These are phyloP conservation scores for Rhinocladiella mackenziei DNA, from an alignment of 2,329 filamentous ascomycete species.

Conservation along the genomic window DNA sequence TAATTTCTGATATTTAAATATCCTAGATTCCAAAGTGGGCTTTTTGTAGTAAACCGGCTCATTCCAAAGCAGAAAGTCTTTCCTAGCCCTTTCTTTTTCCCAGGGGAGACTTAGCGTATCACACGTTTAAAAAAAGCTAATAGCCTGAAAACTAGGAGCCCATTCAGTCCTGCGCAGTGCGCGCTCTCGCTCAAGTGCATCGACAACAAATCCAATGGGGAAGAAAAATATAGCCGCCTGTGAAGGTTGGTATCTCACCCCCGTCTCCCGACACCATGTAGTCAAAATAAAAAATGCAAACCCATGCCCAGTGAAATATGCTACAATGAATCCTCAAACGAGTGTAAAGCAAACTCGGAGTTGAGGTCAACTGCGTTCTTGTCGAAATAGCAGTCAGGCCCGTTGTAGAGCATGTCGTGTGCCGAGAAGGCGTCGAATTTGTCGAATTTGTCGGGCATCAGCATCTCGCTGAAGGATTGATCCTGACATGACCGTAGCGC, in stretches of 20 bases:
- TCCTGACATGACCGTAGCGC: constrained; percentile 24
- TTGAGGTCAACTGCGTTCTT: constrained; percentile 29
- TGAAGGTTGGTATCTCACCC: constrained; percentile 12
- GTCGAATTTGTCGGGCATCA: constrained; percentile 31
- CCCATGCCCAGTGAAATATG: neutral
- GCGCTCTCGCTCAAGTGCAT: constrained; percentile 19
- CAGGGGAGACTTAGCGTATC: constrained; percentile 6
- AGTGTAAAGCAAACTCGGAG: constrained; percentile 26
- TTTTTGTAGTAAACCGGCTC: too few species aligned
- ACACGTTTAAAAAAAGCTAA: constrained; percentile 10
- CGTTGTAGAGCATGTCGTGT: constrained; percentile 27
- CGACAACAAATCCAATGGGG: constrained; percentile 6
- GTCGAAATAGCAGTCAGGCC: constrained; percentile 29
- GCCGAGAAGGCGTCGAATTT: constrained; percentile 31
- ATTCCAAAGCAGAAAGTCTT: too few species aligned
- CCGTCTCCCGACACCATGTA: constrained; percentile 10
- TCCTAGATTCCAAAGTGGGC: too few species aligned
- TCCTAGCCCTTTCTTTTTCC: too few species aligned
- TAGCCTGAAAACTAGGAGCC: too few species aligned
- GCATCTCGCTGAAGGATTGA: constrained; percentile 28
- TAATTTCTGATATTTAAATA: too few species aligned
- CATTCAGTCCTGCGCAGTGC: constrained; percentile 8
- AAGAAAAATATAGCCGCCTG: neutral
- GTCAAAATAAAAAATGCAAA: constrained; percentile 1
- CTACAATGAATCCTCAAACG: constrained; percentile 28